Conservation (phyloP, 1,139 yeast genomes). For the Suhomyces atakaporum region DNA sequence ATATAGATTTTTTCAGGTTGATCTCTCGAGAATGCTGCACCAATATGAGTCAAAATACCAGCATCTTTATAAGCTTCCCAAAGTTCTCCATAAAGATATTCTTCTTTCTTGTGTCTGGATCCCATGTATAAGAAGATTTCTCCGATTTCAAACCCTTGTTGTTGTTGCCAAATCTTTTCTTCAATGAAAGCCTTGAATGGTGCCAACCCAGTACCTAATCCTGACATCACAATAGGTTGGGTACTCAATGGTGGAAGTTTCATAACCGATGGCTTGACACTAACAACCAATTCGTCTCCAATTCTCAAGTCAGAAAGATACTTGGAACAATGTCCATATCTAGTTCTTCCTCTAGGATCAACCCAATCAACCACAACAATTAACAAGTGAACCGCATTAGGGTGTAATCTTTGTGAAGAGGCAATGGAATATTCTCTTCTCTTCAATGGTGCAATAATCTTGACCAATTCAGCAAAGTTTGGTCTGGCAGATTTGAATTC, state of each 20-base stretch:
- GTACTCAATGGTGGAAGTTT: slow-evolving; percentile 84
- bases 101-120: slow-evolving; percentile 94
- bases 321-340: slow-evolving; percentile 95
- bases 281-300: slow-evolving; percentile 88
- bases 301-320: slow-evolving; percentile 75
- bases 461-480: slow-evolving; percentile 66
- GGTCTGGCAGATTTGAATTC: slow-evolving; percentile 87
- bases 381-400: slow-evolving; percentile 86
- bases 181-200: slow-evolving; percentile 98
- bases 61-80: slow-evolving; percentile 97
- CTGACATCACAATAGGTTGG: slow-evolving; percentile 95
- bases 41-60: slow-evolving; percentile 89
- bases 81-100: slow-evolving; percentile 91
- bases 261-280: slow-evolving; percentile 97
- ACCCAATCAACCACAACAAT: slow-evolving; percentile 97
- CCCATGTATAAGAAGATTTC: slow-evolving; percentile 88
- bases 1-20: slow-evolving; percentile 94
- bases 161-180: slow-evolving; percentile 91
- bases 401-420: slow-evolving; percentile 89
- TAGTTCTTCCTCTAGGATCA: slow-evolving; percentile 79
- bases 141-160: slow-evolving; percentile 88
- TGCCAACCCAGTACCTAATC: slow-evolving; percentile 97
- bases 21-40: slow-evolving; percentile 98
- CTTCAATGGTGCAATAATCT: slow-evolving; percentile 80
- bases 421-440: slow-evolving; percentile 99